Conservation (phyloP, 345 rosid species). For the Leavenworthia alabamica region DNA sequence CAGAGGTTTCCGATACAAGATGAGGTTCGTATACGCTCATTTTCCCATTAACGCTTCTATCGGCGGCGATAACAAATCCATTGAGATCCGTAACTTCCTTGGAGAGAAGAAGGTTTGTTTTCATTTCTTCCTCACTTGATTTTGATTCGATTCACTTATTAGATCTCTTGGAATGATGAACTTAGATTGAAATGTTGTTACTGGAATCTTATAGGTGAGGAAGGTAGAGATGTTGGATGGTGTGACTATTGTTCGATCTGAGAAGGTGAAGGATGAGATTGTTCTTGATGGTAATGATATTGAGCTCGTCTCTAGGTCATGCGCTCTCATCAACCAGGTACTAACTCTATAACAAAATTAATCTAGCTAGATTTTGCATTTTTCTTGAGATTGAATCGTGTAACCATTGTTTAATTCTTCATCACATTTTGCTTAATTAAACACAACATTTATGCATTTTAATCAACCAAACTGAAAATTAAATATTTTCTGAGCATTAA, state of each 20-base stretch:
- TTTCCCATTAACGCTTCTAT: conserved; percentile 53
- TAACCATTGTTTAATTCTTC: no score
- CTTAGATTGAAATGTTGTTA: not conserved
- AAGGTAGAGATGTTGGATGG: conserved; percentile 60
- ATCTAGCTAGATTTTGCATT: no score
- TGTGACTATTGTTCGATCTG: conserved; percentile 49
- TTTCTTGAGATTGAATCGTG: no score
- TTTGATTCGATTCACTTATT: not conserved
- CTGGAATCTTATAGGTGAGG: conserved; percentile 38
- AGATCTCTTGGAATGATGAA: not conserved
- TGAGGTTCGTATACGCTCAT: conserved; percentile 51
- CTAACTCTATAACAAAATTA: no score
- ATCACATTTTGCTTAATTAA: no score
- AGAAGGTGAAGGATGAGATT: conserved; percentile 61
- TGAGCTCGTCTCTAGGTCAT: conserved; percentile 54
- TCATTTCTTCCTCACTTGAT: not conserved
- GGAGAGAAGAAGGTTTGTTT: conserved; percentile 42
- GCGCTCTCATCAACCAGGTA: conserved; percentile 61
- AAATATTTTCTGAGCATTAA: no score
- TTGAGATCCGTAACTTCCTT: conserved; percentile 50
- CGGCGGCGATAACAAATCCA: conserved; percentile 20
- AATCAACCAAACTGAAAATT: no score
- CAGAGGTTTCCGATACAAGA: conserved; percentile 51
- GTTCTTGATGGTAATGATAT: conserved; percentile 55
- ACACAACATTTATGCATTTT: no score